Evolutionary conservation across 345 rosid genomes (phyloP).

Genomic region (Cardamine chenopodiifolia): DNA sequence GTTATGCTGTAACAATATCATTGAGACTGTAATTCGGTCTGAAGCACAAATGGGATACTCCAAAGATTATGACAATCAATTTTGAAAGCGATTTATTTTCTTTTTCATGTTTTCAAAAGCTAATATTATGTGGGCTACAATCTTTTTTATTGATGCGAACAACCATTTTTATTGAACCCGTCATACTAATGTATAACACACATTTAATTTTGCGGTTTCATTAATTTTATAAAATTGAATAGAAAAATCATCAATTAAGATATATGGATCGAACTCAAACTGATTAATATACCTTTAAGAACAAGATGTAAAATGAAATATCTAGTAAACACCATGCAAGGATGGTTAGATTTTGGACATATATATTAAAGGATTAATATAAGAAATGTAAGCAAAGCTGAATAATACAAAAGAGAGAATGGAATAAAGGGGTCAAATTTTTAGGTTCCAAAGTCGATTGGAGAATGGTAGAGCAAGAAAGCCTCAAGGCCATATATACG

Average conservation of each 20-base stretch:
- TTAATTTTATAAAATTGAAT: too few relatives aligned
- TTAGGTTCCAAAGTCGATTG: constrained; percentile 5
- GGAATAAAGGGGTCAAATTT: constrained; percentile 6
- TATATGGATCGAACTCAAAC: not conserved
- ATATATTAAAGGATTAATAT: too few relatives aligned
- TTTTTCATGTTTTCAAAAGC: too few relatives aligned
- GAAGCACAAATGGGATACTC: too few relatives aligned
- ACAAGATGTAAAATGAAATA: not conserved
- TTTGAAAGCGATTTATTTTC: too few relatives aligned
- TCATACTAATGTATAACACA: too few relatives aligned
- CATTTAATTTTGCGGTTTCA: too few relatives aligned
- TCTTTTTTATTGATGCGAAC: not conserved
- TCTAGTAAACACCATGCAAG: not conserved
- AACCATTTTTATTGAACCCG: not conserved
- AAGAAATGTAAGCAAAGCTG: not conserved
- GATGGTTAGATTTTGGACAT: not conserved
- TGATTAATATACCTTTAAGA: not conserved
- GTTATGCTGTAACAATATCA: not conserved
- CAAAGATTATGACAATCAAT: too few relatives aligned
- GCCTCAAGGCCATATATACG: constrained; percentile 22
- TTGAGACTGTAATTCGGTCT: not conserved
- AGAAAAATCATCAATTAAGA: not conserved
- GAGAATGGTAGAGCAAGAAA: constrained; percentile 10
- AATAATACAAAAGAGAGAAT: not conserved
- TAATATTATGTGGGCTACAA: not conserved